A percentile compares a stretch with the other conserved stretches of the same genome.
phyloP scores from a whole-genome alignment of 176 grass and related monocot species.

The Microstegium vimineum region DNA sequence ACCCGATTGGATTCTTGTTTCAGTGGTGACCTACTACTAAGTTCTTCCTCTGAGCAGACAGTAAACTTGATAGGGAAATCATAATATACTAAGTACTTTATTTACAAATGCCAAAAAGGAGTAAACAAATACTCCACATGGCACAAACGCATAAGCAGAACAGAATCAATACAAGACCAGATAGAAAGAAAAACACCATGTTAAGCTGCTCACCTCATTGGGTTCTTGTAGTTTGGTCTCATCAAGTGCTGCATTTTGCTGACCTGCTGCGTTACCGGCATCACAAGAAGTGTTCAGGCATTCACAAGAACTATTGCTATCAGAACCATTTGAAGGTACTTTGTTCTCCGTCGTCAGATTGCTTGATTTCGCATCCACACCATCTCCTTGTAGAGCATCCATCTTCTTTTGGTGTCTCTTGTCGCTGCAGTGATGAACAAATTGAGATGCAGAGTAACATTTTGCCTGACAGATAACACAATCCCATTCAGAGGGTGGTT shows the following conservation, averaged over 20 bases:
- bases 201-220: constrained; percentile 17
- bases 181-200: background rate
- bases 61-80: background rate
- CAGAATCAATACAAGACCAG: background rate
- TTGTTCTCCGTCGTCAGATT: background rate
- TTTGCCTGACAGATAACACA: constrained; percentile 12
- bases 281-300: background rate
- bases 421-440: background rate
- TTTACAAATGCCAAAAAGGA: background rate
- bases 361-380: background rate
- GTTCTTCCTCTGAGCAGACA: background rate
- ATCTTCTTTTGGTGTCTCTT: constrained; percentile 19
- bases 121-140: background rate
- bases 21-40: background rate
- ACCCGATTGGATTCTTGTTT: background rate
- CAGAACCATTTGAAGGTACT: background rate
- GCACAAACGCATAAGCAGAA: background rate
- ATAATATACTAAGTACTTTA: too few species aligned
- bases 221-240: background rate
- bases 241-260: constrained; percentile 4
- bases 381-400: background rate
- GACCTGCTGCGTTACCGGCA: background rate
- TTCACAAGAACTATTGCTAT: background rate
- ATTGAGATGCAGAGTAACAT: constrained; percentile 3
- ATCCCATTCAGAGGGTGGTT: background rate